Base-by-base conservation (phyloP, 257 asterid genomes). In the Petunia axillaris region DNA sequence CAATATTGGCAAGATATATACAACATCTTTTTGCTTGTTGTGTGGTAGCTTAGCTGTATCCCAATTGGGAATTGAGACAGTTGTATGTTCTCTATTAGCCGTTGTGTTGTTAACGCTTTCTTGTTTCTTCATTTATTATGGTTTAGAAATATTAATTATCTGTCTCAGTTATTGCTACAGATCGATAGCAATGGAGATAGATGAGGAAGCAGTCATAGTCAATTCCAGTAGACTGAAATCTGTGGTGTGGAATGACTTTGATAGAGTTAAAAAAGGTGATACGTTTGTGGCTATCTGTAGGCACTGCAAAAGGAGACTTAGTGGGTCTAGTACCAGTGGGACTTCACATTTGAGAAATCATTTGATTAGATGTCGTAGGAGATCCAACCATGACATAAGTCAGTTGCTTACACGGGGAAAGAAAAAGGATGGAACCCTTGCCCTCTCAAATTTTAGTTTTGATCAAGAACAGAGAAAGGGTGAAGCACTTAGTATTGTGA, bases 301-400 rank as follows among this genome's bases (percentile, higher is more conserved):
- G 74, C 98, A 93, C 79, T 95, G 99, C 82, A 90, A 93, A 68
- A 86, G 98, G 91, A 89, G 88, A 81, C 99, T 95, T 37, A 92
- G 97, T 54, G 99, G 99, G 10, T 95, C 98, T 64, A 95, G 99
- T 80, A 92, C 96, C 16, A 95, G 99, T 82, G 99, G 98, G 53
- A 95, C 99, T 8, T 92, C 99, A 53, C 98, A 95, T 81, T 84
- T 95, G 85, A 88, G 98, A 85, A 95, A 95, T 82, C 99, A 93
- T 89, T 89, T 95, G 85, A 90, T 90, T 78, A 89, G 99, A 89
- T 95, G 99, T 68, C 91, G 90, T 52, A 87, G 92, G 74, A 88
- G 94, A 80, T 84, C 91, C 6, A 92, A 93, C 84, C 93, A 90
- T 81, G 97, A 92, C 78, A 64, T 92, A 65, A 80, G 87, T 10